Evolutionary conservation across 164 flowering plant genomes (phyloP).

Genomic region (Dillenia suffruticosa): DNA sequence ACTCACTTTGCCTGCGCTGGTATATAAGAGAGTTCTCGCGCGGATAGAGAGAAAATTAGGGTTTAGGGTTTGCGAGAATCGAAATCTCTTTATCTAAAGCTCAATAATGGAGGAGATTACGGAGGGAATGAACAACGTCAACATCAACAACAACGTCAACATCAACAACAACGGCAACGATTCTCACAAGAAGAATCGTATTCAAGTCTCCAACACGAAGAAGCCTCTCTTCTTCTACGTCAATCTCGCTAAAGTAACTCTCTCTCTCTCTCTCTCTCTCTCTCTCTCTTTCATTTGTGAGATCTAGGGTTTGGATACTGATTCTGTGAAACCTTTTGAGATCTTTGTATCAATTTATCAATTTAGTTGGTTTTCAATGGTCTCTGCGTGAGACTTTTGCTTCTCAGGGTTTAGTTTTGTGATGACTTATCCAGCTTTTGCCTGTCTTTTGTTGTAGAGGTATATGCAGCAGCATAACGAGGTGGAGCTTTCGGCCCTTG

Average conservation of each 20-base stretch:
- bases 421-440: not conserved
- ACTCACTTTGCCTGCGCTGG: too few species aligned
- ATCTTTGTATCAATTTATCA: not conserved
- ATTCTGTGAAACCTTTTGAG: too few species aligned
- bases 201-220: slow-evolving; percentile 72
- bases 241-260: slow-evolving; percentile 51
- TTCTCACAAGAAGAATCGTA: slow-evolving; percentile 54
- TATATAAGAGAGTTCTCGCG: too few species aligned
- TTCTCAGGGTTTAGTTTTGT: not conserved
- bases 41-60: not conserved
- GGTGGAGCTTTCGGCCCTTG: slow-evolving; percentile 80
- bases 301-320: too few species aligned
- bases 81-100: not conserved
- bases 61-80: slow-evolving; percentile 21
- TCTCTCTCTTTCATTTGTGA: not conserved
- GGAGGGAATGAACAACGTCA: slow-evolving; percentile 50
- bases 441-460: slow-evolving; percentile 38
- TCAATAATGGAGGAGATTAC: slow-evolving; percentile 53
- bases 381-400: not conserved
- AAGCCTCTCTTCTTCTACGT: slow-evolving; percentile 56
- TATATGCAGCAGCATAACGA: slow-evolving; percentile 70
- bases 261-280: not conserved
- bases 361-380: not conserved
- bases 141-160: slow-evolving; percentile 34
- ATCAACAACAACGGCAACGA: slow-evolving; percentile 40